phyloP scores from a whole-genome alignment of 495 filamentous ascomycete species.

The Penicillium herquei region DNA sequence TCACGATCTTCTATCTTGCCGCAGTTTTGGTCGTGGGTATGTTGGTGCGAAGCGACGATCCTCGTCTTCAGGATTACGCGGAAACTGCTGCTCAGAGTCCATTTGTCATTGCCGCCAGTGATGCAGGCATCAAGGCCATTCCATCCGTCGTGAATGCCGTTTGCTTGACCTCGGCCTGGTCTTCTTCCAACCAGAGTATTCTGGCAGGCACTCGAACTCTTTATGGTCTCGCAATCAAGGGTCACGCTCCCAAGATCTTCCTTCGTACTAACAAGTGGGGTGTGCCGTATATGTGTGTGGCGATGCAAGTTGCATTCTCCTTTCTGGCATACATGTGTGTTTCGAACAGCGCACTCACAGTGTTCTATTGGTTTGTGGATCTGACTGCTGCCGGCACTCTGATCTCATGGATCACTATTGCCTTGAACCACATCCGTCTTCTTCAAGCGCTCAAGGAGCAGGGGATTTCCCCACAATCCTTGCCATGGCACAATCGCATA shows the following conservation, averaged over 20 bases:
- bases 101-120: slow-evolving; percentile 52
- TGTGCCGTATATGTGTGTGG: slow-evolving; percentile 58
- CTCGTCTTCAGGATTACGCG: slow-evolving; percentile 42
- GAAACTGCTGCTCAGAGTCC: slow-evolving; percentile 45
- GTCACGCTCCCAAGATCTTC: slow-evolving; percentile 47
- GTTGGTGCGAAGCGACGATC: slow-evolving; percentile 48
- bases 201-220: slow-evolving; percentile 48
- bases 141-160: slow-evolving; percentile 54
- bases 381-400: slow-evolving; percentile 55
- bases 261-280: slow-evolving; percentile 59
- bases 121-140: slow-evolving; percentile 42
- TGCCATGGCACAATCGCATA: slow-evolving; percentile 52
- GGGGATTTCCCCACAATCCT: slow-evolving; percentile 36
- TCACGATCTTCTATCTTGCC: slow-evolving; percentile 44
- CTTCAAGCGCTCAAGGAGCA: slow-evolving; percentile 51
- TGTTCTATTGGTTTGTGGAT: slow-evolving; percentile 61
- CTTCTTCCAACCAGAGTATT: slow-evolving; percentile 50
- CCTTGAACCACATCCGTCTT: slow-evolving; percentile 58
- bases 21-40: slow-evolving; percentile 47
- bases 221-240: slow-evolving; percentile 44
- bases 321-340: slow-evolving; percentile 60
- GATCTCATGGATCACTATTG: slow-evolving; percentile 55
- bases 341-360: slow-evolving; percentile 52
- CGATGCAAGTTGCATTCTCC: slow-evolving; percentile 51
- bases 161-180: slow-evolving; percentile 46